Evolutionary conservation across 495 filamentous ascomycete genomes (phyloP), one percentile per base, ranked within the genome.

Genomic region (Aspergillus biplanus): DNA sequence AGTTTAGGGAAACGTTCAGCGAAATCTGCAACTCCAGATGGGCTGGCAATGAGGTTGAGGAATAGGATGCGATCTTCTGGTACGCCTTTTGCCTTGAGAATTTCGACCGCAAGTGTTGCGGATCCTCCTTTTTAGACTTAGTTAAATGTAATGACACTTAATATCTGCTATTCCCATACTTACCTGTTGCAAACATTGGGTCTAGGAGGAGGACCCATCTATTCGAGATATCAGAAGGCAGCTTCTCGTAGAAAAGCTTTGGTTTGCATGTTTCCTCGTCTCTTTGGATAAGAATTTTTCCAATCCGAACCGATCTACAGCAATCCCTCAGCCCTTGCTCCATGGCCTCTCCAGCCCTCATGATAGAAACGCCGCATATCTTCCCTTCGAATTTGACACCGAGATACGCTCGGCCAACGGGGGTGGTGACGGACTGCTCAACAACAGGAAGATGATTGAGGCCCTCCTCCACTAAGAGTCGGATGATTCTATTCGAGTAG

Each of bases 341-440:
- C 95, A 99, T 98, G 37, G 94, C 91, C 75, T 99, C 95, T 35
- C 95, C 96, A 8, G 95, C 95, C 55, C 95, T 87, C 95, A 99
- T 98, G 67, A 99, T 98, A 11, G 91, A 96, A 48, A 99, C 95
- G 37, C 95, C 96, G 73, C 95, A 98, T 67, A 99, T 99, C 77
- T 98, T 97, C 44, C 95, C 95, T 73, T 99, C 89, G 70, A 99
- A 98, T 71, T 91, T 89, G 49, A 99, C 91, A 11, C 95, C 96
- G 11, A 90, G 82, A 73, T 98, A 98, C n/a, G 86, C 81, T 58
- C 88, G 86, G 33, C 92, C 96, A 61, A 97, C 90, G 0, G 96
- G 95, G 16, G 95, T 97, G 18, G 90, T 95, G 64, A 98, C 86
- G 4, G 88, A 87, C 69, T 95, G 91, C 67, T 90, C 89, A 33